Percentiles rank a stretch among this genome's conserved stretches.
Conservation (phyloP, 495 filamentous ascomycete genomes). For the Thozetella sp. region DNA sequence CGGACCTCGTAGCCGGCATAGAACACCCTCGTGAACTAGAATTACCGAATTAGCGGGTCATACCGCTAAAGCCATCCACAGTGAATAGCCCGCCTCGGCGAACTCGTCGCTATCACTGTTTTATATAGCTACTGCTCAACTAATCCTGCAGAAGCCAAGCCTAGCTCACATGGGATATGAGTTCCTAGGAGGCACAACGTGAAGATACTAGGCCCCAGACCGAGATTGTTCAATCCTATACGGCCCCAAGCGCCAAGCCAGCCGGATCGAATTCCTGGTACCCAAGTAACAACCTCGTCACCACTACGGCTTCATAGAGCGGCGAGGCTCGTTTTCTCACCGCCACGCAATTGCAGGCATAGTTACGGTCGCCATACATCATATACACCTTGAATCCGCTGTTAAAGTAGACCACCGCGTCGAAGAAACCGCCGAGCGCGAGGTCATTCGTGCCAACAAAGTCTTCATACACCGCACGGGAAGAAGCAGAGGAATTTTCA, state of each 20-base stretch:
- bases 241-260: too few species aligned
- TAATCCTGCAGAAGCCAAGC: too few species aligned
- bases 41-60: conserved; percentile 58
- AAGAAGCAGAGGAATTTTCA: conserved; percentile 63
- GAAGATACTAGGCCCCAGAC: too few species aligned
- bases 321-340: conserved; percentile 55
- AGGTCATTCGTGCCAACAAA: conserved; percentile 57
- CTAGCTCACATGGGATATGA: too few species aligned
- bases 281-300: too few species aligned
- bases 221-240: too few species aligned
- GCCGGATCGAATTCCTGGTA: too few species aligned
- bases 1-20: conserved; percentile 64
- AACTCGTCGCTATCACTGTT: conserved; percentile 51
- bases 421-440: conserved; percentile 39
- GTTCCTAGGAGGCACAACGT: too few species aligned
- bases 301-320: conserved; percentile 28
- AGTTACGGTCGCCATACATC: conserved; percentile 64
- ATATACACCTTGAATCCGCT: conserved; percentile 65
- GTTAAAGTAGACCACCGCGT: conserved; percentile 48
- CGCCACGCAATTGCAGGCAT: conserved; percentile 65
- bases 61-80: conserved; percentile 40
- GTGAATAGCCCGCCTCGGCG: conserved; percentile 46
- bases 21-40: conserved; percentile 63
- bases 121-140: too few species aligned
- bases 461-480: conserved; percentile 45